Evolutionary conservation across 768 basidiomycete genomes (phyloP).

Genomic region (Rhizopogon rudus): DNA sequence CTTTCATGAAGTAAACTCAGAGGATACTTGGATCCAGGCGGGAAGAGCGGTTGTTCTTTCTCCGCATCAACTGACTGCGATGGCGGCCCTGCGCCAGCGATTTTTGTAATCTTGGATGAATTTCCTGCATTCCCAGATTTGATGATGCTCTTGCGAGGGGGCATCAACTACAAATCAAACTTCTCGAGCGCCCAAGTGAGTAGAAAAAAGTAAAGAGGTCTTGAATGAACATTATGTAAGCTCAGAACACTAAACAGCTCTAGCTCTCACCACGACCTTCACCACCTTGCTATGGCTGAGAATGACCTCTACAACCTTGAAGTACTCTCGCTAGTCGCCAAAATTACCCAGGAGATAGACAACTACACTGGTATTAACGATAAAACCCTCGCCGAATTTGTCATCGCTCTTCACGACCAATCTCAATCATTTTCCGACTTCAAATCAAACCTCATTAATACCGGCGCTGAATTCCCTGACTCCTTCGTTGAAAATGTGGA

Average conservation of each 20-base stretch:
- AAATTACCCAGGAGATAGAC: slow-evolving; percentile 89
- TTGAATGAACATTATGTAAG: slow-evolving; percentile 3
- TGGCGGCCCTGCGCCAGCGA: slow-evolving; percentile 12
- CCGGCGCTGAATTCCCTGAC: slow-evolving; percentile 82
- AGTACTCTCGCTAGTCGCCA: slow-evolving; percentile 83
- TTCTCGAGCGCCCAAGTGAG: neutral
- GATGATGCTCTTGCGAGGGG: slow-evolving; percentile 71
- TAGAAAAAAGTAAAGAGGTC: neutral
- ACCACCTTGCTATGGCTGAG: slow-evolving; percentile 48
- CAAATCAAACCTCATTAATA: slow-evolving; percentile 71
- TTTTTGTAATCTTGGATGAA: slow-evolving; percentile 51
- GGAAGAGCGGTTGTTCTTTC: slow-evolving; percentile 64
- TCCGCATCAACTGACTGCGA: slow-evolving; percentile 16
- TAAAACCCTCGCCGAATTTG: slow-evolving; percentile 92
- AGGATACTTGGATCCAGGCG: slow-evolving; percentile 82
- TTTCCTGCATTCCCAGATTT: slow-evolving; percentile 91
- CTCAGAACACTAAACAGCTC: neutral
- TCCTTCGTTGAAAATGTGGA: slow-evolving; percentile 92
- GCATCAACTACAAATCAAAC: slow-evolving; percentile 38
- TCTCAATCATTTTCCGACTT: slow-evolving; percentile 77
- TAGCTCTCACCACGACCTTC: neutral
- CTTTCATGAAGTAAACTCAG: slow-evolving; percentile 76
- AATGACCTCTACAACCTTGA: slow-evolving; percentile 90
- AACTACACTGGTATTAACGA: slow-evolving; percentile 84
- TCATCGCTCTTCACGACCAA: slow-evolving; percentile 84